Evolutionary conservation across 2,329 filamentous ascomycete genomes (phyloP), one percentile per base, ranked within the genome.

Genomic region (Ophiostoma quercus): DNA sequence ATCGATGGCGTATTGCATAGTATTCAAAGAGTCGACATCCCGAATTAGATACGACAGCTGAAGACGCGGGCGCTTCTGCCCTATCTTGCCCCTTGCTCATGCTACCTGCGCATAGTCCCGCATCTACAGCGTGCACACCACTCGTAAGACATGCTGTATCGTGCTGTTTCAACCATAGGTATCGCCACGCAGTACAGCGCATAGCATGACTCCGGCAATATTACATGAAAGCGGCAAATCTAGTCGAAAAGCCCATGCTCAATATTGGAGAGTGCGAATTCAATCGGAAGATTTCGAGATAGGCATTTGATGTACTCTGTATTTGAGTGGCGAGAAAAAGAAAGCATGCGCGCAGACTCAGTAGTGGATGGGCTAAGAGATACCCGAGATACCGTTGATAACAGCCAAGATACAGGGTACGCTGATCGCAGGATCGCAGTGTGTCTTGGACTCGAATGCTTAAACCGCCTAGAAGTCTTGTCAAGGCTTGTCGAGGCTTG

Each of bases 391-490:
- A 47, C 43, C 43, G 62, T 57, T n/a, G 34, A 39, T 65, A 65
- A 65, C 32, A 65, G 34, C 62, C 62, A 65, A 65, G 62, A 39
- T 63, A 63, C 60, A 19, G 14, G 60, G 57, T 9, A n/a, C 16
- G 62, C 62, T 65, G 62, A 65, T 39, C 62, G 29, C 29, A 63
- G 22, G 7, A 19, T 34, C 34, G 34, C 34, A 34, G 34, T 34
- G 19, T 37, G 62, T 65, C 62, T 65, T 65, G 62, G 62, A 39
- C 19, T 3, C 62, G 8, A 65, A 57, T 16, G 62, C 62, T 65
- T 65, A 65, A 65, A 37, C 16, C 62, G 62, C 62, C 62, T 37
- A 65, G 62, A 65, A 65, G 34, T 16, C 62, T 65, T 65, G 62
- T 65, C 32, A 65, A 65, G 62, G 29, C 39, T 41, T 41, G 39